Evolutionary conservation across 208 protist genomes (phyloP).

Genomic region (Wallacemonas sp.): DNA sequence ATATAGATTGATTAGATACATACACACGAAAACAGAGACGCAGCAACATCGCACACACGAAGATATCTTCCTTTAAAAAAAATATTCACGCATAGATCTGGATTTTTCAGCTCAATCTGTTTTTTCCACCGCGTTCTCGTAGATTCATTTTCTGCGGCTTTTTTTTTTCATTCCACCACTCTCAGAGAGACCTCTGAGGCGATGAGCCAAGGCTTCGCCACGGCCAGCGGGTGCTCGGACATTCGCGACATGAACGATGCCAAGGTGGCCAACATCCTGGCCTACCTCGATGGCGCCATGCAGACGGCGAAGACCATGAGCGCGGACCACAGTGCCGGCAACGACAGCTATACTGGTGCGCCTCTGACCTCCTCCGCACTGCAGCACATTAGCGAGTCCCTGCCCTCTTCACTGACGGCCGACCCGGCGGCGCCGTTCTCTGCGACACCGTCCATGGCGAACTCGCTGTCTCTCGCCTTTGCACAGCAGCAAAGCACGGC

Average conservation of each 20-base stretch:
- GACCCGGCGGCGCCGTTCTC: constrained; percentile 11
- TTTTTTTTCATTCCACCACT: too few species aligned
- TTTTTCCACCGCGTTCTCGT: too few species aligned
- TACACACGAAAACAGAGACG: neutral
- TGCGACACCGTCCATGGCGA: constrained; percentile 21
- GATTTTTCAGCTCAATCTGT: too few species aligned
- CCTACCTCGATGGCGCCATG: constrained; percentile 72
- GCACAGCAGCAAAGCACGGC: constrained; percentile 22
- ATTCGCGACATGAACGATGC: constrained; percentile 89
- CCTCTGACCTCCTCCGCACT: constrained; percentile 40
- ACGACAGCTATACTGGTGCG: constrained; percentile 20
- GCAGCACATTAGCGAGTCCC: constrained; percentile 30
- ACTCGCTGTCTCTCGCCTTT: constrained; percentile 16
- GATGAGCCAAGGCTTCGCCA: constrained; percentile 4
- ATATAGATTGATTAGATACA: constrained; percentile 5
- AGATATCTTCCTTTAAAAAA: too few species aligned
- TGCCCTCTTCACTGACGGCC: constrained; percentile 9
- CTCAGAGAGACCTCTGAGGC: too few species aligned
- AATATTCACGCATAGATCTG: too few species aligned
- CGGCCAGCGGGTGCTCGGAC: constrained; percentile 65
- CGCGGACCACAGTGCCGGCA: constrained; percentile 18
- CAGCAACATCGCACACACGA: constrained; percentile 10
- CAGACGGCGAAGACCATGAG: constrained; percentile 9
- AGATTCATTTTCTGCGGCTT: too few species aligned
- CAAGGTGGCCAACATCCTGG: constrained; percentile 85